Base-by-base conservation (phyloP, 768 basidiomycete species). In the Gautieria morchelliformis region DNA sequence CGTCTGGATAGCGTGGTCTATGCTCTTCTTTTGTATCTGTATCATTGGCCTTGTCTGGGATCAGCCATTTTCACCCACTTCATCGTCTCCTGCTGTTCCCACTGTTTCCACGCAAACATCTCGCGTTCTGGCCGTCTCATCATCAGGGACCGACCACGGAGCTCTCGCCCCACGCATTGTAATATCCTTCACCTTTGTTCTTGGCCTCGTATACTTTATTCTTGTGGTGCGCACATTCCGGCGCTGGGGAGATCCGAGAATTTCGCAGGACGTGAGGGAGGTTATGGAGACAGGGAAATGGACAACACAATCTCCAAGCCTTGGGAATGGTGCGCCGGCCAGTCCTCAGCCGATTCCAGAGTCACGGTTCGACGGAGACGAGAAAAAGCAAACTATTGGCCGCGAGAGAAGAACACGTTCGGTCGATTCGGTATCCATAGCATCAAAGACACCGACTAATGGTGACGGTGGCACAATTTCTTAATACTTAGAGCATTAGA, bases 1-100 rank as follows among this genome's bases (percentile, higher is more conserved):
- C 0, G 69, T 87, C 10, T 88, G 84, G 82, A 78, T 87, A 57
- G 77, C 84, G 8, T 89, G 84, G 85, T 82, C 37, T 30, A 67
- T 70, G 51, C 56, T 61, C 49, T 61, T 53, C 51, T 60, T 60
- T 45, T 60, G 42, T 37, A 52, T 53, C 24, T 19, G 51, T 17
- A 55, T 60, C 30, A 52, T 58, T 12, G 59, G 44, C 20, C 60
- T 62, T 33, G 53, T 62, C 44, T 62, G 61, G 61, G 46, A 49
- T 37, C 44, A 57, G 58, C 61, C 32, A 32, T 51, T 30, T 48
- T 48, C 54, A 52, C 19, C 32, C 5, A 10, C 53, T n/a, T 48
- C 33, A 19, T 46, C 45, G 2, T 33, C 41, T 8, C 37, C 10
- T 17, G 39, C 37, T 14, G 15, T 47, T 37, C n/a, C 52, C 14